These are phyloP conservation scores for Fraxinus xanthoxyloides DNA, from an alignment of 305 asterid species.

Conservation along the genomic window DNA sequence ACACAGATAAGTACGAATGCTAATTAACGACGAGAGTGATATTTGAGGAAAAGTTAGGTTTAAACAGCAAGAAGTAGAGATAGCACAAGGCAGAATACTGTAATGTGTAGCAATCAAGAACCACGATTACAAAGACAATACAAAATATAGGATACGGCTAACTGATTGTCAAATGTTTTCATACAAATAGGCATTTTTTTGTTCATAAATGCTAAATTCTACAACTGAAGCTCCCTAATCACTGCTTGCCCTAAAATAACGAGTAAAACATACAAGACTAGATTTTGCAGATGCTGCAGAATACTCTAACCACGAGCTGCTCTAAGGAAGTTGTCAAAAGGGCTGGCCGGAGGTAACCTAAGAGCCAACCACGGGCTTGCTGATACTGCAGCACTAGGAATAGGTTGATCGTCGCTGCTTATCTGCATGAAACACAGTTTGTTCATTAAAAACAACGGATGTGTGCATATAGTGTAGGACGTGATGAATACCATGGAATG, in stretches of 20 bases:
- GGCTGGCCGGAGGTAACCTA: slow-evolving; percentile 97
- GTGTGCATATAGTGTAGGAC: not conserved
- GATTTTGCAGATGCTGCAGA: not conserved
- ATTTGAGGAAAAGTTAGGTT: not conserved
- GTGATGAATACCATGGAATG: not conserved
- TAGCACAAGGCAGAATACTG: not conserved
- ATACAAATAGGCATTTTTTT: not conserved
- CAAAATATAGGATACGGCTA: not conserved
- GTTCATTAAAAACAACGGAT: not conserved
- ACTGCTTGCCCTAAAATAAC: slow-evolving; percentile 29
- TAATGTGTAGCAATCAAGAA: not conserved
- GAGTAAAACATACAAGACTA: slow-evolving; percentile 1
- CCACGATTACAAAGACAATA: not conserved
- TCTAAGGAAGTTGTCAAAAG: slow-evolving; percentile 92
- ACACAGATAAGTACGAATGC: not conserved
- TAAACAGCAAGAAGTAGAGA: not conserved
- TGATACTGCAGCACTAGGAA: slow-evolving; percentile 23
- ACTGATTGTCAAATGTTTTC: not conserved
- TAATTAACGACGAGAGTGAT: not conserved
- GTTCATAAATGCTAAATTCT: not conserved
- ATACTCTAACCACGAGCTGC: slow-evolving; percentile 81
- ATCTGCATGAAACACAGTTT: slow-evolving; percentile 35
- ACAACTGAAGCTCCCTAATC: not conserved
- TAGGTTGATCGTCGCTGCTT: slow-evolving; percentile 34
- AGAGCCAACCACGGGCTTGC: slow-evolving; percentile 68